A percentile compares a stretch with the other conserved stretches of the same genome.
Evolutionary conservation across 352 stramenopile species (phyloP).

Genomic region (Globisporangium carolinianum): DNA sequence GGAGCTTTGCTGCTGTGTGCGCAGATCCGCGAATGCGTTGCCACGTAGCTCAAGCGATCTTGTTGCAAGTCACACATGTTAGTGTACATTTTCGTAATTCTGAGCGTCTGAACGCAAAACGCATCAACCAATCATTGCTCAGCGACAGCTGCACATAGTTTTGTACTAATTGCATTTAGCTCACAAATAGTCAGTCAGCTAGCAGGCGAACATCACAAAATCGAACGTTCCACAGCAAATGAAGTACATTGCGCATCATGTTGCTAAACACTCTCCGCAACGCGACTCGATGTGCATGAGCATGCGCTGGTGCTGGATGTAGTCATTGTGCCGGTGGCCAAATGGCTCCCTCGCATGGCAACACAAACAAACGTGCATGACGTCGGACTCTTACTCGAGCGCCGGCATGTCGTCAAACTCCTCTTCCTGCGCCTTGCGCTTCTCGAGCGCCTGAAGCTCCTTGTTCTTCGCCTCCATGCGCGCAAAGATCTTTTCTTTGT

Average conservation of each 20-base stretch:
- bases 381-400: conserved; percentile 39
- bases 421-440: conserved; percentile 51
- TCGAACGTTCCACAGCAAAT: no score
- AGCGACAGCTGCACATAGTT: no score
- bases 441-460: conserved; percentile 57
- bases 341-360: no score
- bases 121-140: no score
- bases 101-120: no score
- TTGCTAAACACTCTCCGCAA: no score
- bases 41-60: not conserved
- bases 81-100: not conserved
- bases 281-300: no score
- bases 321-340: not conserved
- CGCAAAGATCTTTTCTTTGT: conserved; percentile 87
- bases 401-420: conserved; percentile 82
- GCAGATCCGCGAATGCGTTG: not conserved
- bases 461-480: conserved; percentile 81
- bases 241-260: no score
- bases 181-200: no score
- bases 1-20: not conserved
- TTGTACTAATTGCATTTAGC: no score
- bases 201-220: no score
- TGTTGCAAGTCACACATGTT: not conserved
- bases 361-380: no score
- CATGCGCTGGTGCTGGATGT: not conserved